phyloP scores from a whole-genome alignment of 2,329 filamentous ascomycete species.

The Colletotrichum lupini region DNA sequence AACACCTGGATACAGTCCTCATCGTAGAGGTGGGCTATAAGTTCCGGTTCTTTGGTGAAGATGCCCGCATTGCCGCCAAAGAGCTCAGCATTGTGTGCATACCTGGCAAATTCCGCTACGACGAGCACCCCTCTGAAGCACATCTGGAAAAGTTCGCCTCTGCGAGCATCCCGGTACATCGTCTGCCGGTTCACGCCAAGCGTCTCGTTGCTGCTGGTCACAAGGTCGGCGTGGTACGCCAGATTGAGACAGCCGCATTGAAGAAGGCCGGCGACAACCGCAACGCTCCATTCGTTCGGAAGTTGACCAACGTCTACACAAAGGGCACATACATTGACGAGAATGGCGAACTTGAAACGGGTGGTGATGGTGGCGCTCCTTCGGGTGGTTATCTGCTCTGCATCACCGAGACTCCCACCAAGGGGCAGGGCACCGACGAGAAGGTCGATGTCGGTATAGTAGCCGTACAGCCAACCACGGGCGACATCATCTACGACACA shows the following conservation, averaged over 20 bases:
- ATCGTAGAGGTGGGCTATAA: constrained; percentile 98
- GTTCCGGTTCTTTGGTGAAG: constrained; percentile 96
- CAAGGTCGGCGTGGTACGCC: constrained; percentile 95
- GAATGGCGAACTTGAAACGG: constrained; percentile 78
- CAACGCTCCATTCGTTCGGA: constrained; percentile 90
- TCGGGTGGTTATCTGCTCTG: constrained; percentile 91
- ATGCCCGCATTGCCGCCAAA: constrained; percentile 88
- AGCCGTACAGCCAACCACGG: constrained; percentile 94
- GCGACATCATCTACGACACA: constrained; percentile 93
- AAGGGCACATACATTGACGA: constrained; percentile 99
- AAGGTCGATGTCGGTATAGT: constrained; percentile 92
- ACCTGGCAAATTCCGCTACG: constrained; percentile 92
- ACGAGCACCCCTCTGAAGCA: constrained; percentile 93
- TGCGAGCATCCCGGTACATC: constrained; percentile 93
- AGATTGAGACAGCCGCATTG: constrained; percentile 93
- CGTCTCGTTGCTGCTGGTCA: constrained; percentile 90
- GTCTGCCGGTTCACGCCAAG: constrained; percentile 93
- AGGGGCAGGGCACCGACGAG: constrained; percentile 86
- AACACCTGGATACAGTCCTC: constrained; percentile 88
- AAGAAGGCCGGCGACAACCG: constrained; percentile 96
- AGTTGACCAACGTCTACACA: constrained; percentile 96
- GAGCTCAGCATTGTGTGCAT: constrained; percentile 96
- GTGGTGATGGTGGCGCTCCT: constrained; percentile 59
- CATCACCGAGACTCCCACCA: constrained; percentile 85
- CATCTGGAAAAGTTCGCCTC: constrained; percentile 93